Evolutionary conservation across 2,329 filamentous ascomycete species (phyloP), one percentile per base, ranked within the genome.

Genomic region (Chrysoporthe cubensis): DNA sequence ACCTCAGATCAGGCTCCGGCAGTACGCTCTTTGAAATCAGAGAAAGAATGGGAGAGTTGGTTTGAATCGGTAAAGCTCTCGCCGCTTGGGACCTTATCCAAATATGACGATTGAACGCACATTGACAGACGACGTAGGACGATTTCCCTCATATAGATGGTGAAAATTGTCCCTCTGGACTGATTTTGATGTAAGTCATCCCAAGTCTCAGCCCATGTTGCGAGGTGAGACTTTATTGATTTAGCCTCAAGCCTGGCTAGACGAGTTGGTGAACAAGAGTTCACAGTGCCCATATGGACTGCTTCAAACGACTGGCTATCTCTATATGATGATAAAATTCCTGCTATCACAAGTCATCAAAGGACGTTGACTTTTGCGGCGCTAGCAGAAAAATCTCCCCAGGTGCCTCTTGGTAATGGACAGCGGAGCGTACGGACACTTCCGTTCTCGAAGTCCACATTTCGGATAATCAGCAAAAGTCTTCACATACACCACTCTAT

Each of bases 401-500:
- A 40, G 34, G 11, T 34, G 13, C 34, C 34, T 14, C 16, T 40
- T 46, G 26, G 43, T 14, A 46, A 26, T 14, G 65, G 59, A 4
- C 52, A 59, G 14, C 67, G 69, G 14, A 65, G 60, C 14, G 58
- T 72, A 26, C 68, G 72, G 18, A 71, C 62, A 0, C 52, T 75
- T 1, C 72, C 74, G 0, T 75, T 75, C 46, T 72, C 74, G 2
- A 3, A 52, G 1, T 11, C 56, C 0, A 71, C 66, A 0, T 75
- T 75, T 34, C 58, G 44, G 14, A 54, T 32, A 8, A 71, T 75
- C 34, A 66, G 72, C 3, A 13, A 68, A 2, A 64, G 34, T 11
- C 71, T 75, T 13, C 71, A 54, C 56, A 64, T 71, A 1, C 74
- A 75, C 54, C 64, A 68, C 4, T 75, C 72, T 3, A 73, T 74